Base-by-base conservation (phyloP, 2,329 filamentous ascomycete genomes). In the Xylariaceae sp. region DNA sequence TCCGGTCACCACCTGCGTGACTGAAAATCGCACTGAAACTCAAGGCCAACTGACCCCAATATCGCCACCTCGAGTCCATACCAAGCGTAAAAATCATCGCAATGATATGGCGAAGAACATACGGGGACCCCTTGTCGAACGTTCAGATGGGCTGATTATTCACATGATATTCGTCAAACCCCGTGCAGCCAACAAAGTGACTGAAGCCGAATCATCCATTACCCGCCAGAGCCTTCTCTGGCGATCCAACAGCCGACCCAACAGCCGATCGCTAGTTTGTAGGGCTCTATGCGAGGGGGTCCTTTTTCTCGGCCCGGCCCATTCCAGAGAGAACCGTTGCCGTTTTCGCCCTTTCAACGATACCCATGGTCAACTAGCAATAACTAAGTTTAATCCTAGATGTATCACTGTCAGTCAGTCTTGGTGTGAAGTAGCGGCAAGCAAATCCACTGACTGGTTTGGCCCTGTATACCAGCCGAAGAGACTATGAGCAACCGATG, bases 321-420 rank as follows among this genome's bases (percentile, higher is more conserved):
- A 12, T 50, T 12, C 15, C 30, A 5, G 18, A 26, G 43, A 41
- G 40, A 32, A 34, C 6, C 8, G 8, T 12, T 18, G 15, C 16
- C 16, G 18, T 46, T 34, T 29, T 15, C 18, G 22, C 10, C 30
- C 8, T 26, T 42, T 19, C 10, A 10, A 30, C 15, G 12, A 42
- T 6, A 30, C 22, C 46, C 30, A 39, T 50, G 30, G 16, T 43
- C 19, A 22, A 26, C 30, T 22, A 51, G 19, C 15, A 41, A 32
- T 9, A 30, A 44, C 52, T 41, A 53, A 44, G 34, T 16, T 57
- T 29, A 34, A 16, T 47, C 36, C 30, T 55, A 30, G 41, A 43
- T 21, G 12, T n/a, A n/a, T n/a, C n/a, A n/a, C n/a, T n/a, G n/a
- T n/a, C n/a, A n/a, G n/a, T n/a, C n/a, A 22, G 26, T 15, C 15